Base-by-base conservation (phyloP, 1,284 basidiomycete species). In the Marasmius oreades region DNA sequence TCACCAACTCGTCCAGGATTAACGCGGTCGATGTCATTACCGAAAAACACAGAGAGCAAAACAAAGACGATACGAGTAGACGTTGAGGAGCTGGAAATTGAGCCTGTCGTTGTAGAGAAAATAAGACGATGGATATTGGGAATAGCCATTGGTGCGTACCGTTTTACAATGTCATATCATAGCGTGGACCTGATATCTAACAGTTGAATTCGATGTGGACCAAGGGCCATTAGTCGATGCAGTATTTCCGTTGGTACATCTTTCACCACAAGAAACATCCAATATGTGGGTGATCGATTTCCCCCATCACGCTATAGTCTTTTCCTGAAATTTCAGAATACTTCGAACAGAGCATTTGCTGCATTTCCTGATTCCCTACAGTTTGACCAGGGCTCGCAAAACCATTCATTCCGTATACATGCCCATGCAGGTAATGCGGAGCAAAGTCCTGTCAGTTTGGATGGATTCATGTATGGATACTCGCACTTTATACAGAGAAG, bases 291-390 rank as follows among this genome's bases (percentile, higher is more conserved):
- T 78, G 10, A 34, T 39, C 37, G 26, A 31, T 51, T 1, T 14
- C 28, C 26, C 14, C 45, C 31, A 37, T 22, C 39, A 45, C 42
- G 39, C 50, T 58, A 10, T 57, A 31, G 36, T 56, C 45, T 56
- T 28, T 39, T 52, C 31, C 39, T 57, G 48, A 34, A n/a, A 2
- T 55, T 22, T 68, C n/a, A n/a, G n/a, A n/a, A n/a, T n/a, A n/a
- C n/a, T 53, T 34, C 57, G 6, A 31, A 5, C 26, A 95, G 94
- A 55, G 93, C 95, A 5, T 98, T 98, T 73, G 94, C 92, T 0
- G 87, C 93, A 0, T 95, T 99, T 66, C 96, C 96, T 0, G 95
- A 98, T 66, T 95, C 93, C 0, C 75, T 86, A 0, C 85, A 92
- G 53, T 92, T 92, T 58, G 85, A 90, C 51, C 78, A 93, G 70